These are phyloP conservation scores for Daldinia decipiens DNA, from an alignment of 495 filamentous ascomycete genomes.

Conservation along the genomic window DNA sequence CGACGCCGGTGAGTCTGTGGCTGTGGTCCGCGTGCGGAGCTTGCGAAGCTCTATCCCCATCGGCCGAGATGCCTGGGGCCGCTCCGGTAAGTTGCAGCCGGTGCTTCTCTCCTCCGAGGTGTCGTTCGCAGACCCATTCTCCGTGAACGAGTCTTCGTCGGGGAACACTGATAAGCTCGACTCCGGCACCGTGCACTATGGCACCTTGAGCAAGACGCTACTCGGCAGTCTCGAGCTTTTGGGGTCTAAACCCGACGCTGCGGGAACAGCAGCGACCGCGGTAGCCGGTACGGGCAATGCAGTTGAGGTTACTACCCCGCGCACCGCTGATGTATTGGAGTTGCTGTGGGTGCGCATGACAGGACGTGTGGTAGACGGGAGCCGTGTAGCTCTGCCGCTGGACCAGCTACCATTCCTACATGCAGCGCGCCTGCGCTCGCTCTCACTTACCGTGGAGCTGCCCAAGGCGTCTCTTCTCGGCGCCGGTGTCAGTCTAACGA, in stretches of 20 bases:
- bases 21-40: constrained; percentile 61
- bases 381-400: constrained; percentile 38
- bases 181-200: constrained; percentile 69
- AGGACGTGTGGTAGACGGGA: constrained; percentile 43
- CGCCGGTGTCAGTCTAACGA: constrained; percentile 56
- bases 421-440: constrained; percentile 42
- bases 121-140: constrained; percentile 58
- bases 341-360: constrained; percentile 50
- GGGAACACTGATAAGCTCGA: constrained; percentile 58
- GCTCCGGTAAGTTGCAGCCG: constrained; percentile 61
- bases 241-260: background rate
- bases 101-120: constrained; percentile 62
- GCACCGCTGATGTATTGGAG: constrained; percentile 45
- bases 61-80: constrained; percentile 67
- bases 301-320: background rate
- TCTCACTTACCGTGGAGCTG: constrained; percentile 56
- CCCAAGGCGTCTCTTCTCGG: constrained; percentile 66
- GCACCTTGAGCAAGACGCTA: constrained; percentile 65
- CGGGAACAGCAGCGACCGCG: background rate
- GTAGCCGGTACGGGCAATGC: background rate
- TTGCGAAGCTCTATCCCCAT: constrained; percentile 56
- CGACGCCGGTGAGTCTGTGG: constrained; percentile 51
- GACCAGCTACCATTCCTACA: constrained; percentile 49
- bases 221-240: constrained; percentile 47
- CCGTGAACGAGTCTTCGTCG: constrained; percentile 49